A percentile compares a stretch with the other conserved stretches of the same genome.
These are phyloP conservation scores for Suillus decipiens DNA, from an alignment of 768 basidiomycete species.

Conservation along the genomic window DNA sequence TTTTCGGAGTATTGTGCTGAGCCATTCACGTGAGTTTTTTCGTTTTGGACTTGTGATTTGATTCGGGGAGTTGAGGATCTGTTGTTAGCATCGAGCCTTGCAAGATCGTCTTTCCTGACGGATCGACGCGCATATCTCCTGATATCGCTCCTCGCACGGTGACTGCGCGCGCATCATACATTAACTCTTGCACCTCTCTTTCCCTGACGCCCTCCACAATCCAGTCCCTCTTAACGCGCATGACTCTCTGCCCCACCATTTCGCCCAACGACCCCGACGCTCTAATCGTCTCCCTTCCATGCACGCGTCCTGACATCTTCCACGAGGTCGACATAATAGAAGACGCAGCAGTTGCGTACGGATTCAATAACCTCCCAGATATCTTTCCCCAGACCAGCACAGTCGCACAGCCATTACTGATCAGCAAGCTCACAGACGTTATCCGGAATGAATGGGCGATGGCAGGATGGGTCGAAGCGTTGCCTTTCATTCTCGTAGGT, in stretches of 20 bases:
- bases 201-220: constrained; percentile 66
- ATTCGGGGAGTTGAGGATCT: not conserved
- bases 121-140: constrained; percentile 74
- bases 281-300: constrained; percentile 76
- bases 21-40: constrained; percentile 79
- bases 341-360: constrained; percentile 96
- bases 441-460: constrained; percentile 89
- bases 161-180: constrained; percentile 81
- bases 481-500: constrained; percentile 90
- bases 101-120: constrained; percentile 78
- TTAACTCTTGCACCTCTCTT: constrained; percentile 95
- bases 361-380: constrained; percentile 94
- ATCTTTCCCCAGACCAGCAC: constrained; percentile 94
- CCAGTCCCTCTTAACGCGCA: constrained; percentile 72
- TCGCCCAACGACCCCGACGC: constrained; percentile 65
- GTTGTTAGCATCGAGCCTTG: constrained; percentile 85
- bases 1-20: constrained; percentile 95
- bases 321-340: constrained; percentile 99
- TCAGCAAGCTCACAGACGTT: constrained; percentile 89
- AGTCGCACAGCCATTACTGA: constrained; percentile 87
- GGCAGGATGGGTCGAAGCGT: constrained; percentile 94
- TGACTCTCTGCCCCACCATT: constrained; percentile 68
- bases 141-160: constrained; percentile 74
- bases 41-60: not conserved
- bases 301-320: constrained; percentile 97